These are phyloP conservation scores for Scleroderma bovista DNA, from an alignment of 768 basidiomycete genomes.

Conservation along the genomic window DNA sequence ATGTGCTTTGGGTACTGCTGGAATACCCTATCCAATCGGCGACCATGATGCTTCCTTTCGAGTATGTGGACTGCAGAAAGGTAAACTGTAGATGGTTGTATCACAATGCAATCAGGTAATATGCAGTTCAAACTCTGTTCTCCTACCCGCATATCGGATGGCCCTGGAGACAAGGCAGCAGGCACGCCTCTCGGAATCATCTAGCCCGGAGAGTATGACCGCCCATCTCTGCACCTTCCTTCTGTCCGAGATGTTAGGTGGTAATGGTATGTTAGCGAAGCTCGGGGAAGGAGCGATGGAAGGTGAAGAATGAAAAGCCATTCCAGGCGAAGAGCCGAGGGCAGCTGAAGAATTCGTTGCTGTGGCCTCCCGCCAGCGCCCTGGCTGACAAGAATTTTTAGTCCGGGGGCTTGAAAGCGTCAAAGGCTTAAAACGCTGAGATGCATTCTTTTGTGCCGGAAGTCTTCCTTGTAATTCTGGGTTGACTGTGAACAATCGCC, in stretches of 20 bases:
- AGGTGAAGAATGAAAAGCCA: background rate
- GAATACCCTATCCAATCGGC: conserved; percentile 38
- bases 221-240: conserved; percentile 50
- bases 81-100: conserved; percentile 41
- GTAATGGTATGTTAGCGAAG: conserved; percentile 44
- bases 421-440: conserved; percentile 15
- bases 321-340: background rate
- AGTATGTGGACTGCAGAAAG: conserved; percentile 54
- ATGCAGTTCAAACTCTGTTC: background rate
- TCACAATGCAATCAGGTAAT: background rate
- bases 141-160: conserved; percentile 58
- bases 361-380: background rate
- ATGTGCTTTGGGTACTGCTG: conserved; percentile 37
- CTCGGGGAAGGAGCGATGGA: background rate
- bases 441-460: background rate
- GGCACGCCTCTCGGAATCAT: conserved; percentile 35
- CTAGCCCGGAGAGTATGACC: conserved; percentile 46
- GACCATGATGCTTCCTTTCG: conserved; percentile 41
- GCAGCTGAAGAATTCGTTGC: background rate
- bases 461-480: background rate
- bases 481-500: no score
- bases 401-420: background rate
- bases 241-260: conserved; percentile 54
- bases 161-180: conserved; percentile 54
- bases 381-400: background rate